Evolutionary conservation across 2,329 filamentous ascomycete genomes (phyloP), one percentile per base, ranked within the genome.

Genomic region (Emericellopsis atlantica): DNA sequence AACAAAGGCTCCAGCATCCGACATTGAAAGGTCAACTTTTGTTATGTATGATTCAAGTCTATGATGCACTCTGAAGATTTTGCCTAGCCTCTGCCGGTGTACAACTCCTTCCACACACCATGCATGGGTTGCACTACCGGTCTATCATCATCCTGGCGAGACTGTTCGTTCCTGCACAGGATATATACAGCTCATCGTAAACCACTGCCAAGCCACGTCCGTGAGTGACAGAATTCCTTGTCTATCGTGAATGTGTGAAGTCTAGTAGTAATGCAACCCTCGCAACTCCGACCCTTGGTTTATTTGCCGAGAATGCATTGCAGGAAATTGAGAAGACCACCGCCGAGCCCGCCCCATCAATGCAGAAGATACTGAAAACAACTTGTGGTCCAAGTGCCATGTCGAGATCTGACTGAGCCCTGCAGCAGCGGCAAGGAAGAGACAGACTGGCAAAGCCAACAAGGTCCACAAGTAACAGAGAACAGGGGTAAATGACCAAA

Each of bases 271-370:
- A 54, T 51, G 51, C 49, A 51, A 44, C 48, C 18, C 45, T 29
- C 24, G 48, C 51, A 54, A 54, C 52, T 53, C 52, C 52, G 40
- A 46, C 32, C 46, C 48, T 47, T 48, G 40, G 43, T 51, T 46
- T 51, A 51, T 50, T 46, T 44, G 47, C 47, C 48, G 41, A 45
- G 39, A 43, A 47, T 45, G 44, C 42, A 43, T 39, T 42, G 40
- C 40, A 42, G 41, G 32, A 44, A 45, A 41, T 40, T 12, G 26
- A 35, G 18, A 21, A 42, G 37, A 31, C 43, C 44, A 40, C 44
- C 39, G 39, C 44, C 43, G 26, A 36, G 22, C 31, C 32, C 34
- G 39, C 43, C 42, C 35, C 22, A 14, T 23, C 14, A 21, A 37
- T 42, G 40, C 36, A 38, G 22, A 37, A 32, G 37, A 37, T 21